These are phyloP conservation scores for Lachnellula willkommii DNA, from an alignment of 2,329 filamentous ascomycete genomes.

Conservation along the genomic window DNA sequence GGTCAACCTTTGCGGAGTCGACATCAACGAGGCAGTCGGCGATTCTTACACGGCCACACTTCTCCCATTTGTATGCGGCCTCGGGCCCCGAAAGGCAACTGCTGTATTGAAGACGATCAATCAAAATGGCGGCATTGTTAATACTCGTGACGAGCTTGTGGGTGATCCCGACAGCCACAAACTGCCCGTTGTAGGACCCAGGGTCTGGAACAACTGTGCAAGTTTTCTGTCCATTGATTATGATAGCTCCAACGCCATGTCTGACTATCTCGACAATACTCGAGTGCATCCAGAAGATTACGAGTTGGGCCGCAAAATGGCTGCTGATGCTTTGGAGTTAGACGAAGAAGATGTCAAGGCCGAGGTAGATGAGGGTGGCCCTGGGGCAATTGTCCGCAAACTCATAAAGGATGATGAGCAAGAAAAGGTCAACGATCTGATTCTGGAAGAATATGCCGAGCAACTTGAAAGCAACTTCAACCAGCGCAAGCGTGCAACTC, in stretches of 20 bases:
- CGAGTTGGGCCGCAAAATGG: constrained; percentile 96
- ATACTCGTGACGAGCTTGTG: constrained; percentile 79
- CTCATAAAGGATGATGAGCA: constrained; percentile 92
- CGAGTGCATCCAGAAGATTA: constrained; percentile 98
- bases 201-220: constrained; percentile 94
- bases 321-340: constrained; percentile 89
- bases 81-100: constrained; percentile 87
- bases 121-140: constrained; percentile 79
- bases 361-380: constrained; percentile 83
- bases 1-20: constrained; percentile 93
- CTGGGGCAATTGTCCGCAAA: constrained; percentile 85
- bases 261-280: constrained; percentile 93
- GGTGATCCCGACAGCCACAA: constrained; percentile 79
- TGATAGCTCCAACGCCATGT: constrained; percentile 72
- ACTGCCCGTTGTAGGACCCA: constrained; percentile 74
- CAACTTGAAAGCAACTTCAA: constrained; percentile 91
- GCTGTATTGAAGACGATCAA: constrained; percentile 85
- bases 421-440: constrained; percentile 92
- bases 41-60: constrained; percentile 81
- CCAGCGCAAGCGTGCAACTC: constrained; percentile 88
- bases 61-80: constrained; percentile 82
- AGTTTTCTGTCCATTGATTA: constrained; percentile 91
- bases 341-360: constrained; percentile 98
- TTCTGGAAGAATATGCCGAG: constrained; percentile 93
- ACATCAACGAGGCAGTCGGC: constrained; percentile 84